Conservation (phyloP, 768 basidiomycete genomes). For the Neoboletus brunneissimus region DNA sequence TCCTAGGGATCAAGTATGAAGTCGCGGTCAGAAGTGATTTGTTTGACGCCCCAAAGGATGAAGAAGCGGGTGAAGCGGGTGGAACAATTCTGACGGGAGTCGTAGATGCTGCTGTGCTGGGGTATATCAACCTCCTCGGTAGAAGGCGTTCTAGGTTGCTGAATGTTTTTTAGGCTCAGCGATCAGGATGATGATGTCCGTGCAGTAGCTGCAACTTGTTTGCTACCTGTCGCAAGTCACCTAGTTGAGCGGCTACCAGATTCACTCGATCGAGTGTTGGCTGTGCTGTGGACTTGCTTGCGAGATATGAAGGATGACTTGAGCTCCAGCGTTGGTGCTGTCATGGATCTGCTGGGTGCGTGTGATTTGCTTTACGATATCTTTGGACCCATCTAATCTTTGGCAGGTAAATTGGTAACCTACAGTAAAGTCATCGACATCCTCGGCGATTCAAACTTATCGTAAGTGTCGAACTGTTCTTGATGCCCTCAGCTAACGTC, state of each 20-base stretch:
- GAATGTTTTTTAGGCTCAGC: constrained; percentile 54
- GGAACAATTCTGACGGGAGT: constrained; percentile 70
- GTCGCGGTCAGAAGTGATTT: constrained; percentile 91
- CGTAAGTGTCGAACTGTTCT: constrained; percentile 49
- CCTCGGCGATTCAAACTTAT: constrained; percentile 61
- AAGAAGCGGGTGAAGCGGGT: constrained; percentile 41
- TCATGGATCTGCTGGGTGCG: constrained; percentile 94
- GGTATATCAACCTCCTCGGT: constrained; percentile 44
- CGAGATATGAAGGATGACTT: constrained; percentile 94
- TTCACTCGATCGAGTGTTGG: constrained; percentile 68
- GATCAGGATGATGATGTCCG: constrained; percentile 96
- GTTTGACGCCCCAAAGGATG: constrained; percentile 44
- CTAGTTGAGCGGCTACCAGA: constrained; percentile 75
- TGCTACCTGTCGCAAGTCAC: constrained; percentile 81
- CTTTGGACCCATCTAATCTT: constrained; percentile 3
- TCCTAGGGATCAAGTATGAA: constrained; percentile 96
- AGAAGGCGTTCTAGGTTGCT: neutral
- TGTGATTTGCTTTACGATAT: constrained; percentile 12
- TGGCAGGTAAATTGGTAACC: constrained; percentile 74
- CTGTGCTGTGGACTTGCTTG: constrained; percentile 88
- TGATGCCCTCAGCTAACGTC: constrained; percentile 3
- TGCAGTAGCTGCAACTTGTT: constrained; percentile 88
- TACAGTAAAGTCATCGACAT: constrained; percentile 76
- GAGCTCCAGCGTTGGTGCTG: constrained; percentile 92
- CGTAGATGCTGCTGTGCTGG: constrained; percentile 86